A percentile compares a stretch with the other conserved stretches of the same genome.
Evolutionary conservation across 305 asterid genomes (phyloP).

Genomic region (Fraxinus greggii): DNA sequence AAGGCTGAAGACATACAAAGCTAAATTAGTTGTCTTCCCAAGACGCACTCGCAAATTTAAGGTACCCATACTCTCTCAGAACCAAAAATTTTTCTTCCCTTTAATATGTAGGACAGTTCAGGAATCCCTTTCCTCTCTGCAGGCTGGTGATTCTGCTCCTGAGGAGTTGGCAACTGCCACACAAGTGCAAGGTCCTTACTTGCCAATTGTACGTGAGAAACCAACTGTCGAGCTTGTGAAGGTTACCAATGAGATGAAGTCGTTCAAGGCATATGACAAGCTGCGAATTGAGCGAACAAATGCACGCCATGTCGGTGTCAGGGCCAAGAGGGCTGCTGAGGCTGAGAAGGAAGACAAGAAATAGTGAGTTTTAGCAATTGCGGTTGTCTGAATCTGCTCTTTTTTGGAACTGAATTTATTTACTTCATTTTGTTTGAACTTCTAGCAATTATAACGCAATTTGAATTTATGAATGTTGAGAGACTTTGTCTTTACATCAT

Average conservation of each 20-base stretch:
- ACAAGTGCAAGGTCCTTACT: conserved; percentile 64
- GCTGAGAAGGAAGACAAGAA: conserved; percentile 93
- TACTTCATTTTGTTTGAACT: conserved; percentile 29
- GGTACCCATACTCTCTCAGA: conserved; percentile 27
- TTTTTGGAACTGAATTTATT: conserved; percentile 12
- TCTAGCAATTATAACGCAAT: conserved; percentile 16
- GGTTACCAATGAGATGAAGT: conserved; percentile 65
- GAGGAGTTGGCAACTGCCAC: conserved; percentile 86
- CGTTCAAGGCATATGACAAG: conserved; percentile 82
- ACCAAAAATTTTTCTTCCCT: neutral
- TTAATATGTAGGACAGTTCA: neutral
- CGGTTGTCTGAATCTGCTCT: neutral
- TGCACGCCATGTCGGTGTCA: conserved; percentile 62
- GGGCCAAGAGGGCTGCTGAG: conserved; percentile 88
- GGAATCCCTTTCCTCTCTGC: neutral
- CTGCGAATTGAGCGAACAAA: conserved; percentile 70
- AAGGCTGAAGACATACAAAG: conserved; percentile 70
- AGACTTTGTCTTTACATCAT: neutral
- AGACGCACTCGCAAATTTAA: conserved; percentile 53
- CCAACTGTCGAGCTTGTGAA: conserved; percentile 74
- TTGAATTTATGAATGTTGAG: conserved; percentile 13
- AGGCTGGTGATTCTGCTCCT: conserved; percentile 80
- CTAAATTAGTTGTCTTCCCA: conserved; percentile 78
- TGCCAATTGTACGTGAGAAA: conserved; percentile 67
- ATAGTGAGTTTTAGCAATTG: conserved; percentile 26